Evolutionary conservation across 768 basidiomycete genomes (phyloP), one percentile per base, ranked within the genome.

Genomic region (Macrocybe gigantea): DNA sequence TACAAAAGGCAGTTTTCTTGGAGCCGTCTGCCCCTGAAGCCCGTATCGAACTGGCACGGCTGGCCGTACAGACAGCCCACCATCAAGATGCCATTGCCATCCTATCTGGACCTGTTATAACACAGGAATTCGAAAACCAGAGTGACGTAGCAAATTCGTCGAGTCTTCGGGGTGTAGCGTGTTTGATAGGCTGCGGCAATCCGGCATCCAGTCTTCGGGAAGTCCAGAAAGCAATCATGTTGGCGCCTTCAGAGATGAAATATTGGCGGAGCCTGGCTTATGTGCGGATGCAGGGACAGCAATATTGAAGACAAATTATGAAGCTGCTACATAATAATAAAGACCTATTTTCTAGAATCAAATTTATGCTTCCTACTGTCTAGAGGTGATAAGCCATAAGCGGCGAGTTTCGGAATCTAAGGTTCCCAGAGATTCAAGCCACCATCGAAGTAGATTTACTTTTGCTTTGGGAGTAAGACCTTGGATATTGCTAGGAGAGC

Each of bases 251-350:
- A 56, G 69, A 74, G 13, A 33, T 57, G 47, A 62, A 55, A 32
- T 77, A 70, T 47, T 90, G 87, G 88, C 63, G 72, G 55, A 72
- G 74, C 22, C 59, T 89, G 50, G 82, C 78, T 12, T 81, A 74
- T 66, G 73, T 80, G 52, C 69, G 22, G 22, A 22, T 22, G 22
- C 22, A 22, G 22, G 22, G 22, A 22, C 22, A 22, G 22, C 22
- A 22, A 22, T 22, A 22, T 22, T 4, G 22, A 4, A 22, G 22
- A 22, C 4, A 4, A 22, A 22, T 22, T 22, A 22, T 22, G 22
- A 22, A 22, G 48, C 13, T 41, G 46, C 2, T 49, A 53, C 50
- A 15, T 8, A 22, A 53, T 44, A 52, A 37, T 53, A 52, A 49
- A 54, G 33, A 54, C 51, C 50, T 48, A 39, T 50, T n/a, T 37